These are phyloP conservation scores for Saccharomycopsis olivae DNA, from an alignment of 805 yeast genomes.

Conservation along the genomic window DNA sequence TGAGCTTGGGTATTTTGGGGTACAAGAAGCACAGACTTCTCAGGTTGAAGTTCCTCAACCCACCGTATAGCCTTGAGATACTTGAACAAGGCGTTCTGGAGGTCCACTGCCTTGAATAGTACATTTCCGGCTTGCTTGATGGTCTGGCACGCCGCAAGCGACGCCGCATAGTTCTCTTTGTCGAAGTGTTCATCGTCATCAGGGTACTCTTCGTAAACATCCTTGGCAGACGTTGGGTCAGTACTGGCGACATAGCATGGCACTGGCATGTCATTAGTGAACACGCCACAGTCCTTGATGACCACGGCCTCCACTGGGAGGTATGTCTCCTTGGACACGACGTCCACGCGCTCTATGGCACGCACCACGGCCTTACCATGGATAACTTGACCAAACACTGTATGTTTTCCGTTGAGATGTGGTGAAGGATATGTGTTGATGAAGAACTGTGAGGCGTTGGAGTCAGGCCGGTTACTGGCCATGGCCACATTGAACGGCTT, in stretches of 20 bases:
- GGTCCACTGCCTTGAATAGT: conserved; percentile 43
- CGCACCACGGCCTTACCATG: conserved; percentile 63
- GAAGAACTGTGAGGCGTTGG: conserved; percentile 61
- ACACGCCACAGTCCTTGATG: conserved; percentile 51
- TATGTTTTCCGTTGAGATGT: conserved; percentile 66
- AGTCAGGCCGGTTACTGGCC: conserved; percentile 47
- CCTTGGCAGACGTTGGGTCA: conserved; percentile 48
- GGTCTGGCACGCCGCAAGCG: conserved; percentile 37
- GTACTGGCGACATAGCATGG: conserved; percentile 59
- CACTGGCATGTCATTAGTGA: conserved; percentile 40
- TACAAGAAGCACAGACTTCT: conserved; percentile 32
- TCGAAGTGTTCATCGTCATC: conserved; percentile 57
- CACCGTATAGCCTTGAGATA: conserved; percentile 59
- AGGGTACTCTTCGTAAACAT: conserved; percentile 65
- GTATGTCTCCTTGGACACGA: conserved; percentile 32
- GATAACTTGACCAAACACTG: conserved; percentile 64
- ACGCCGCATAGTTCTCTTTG: conserved; percentile 42
- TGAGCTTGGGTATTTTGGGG: conserved; percentile 8
- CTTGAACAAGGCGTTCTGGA: conserved; percentile 45
- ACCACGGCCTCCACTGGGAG: conserved; percentile 31
- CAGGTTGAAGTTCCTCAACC: conserved; percentile 64
- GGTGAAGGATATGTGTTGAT: conserved; percentile 60
- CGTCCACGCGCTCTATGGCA: conserved; percentile 44
- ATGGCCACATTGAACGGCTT: conserved; percentile 45
- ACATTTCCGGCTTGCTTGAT: conserved; percentile 62